Evolutionary conservation across 2,329 filamentous ascomycete species (phyloP).

Genomic region (Calycina herbarum): DNA sequence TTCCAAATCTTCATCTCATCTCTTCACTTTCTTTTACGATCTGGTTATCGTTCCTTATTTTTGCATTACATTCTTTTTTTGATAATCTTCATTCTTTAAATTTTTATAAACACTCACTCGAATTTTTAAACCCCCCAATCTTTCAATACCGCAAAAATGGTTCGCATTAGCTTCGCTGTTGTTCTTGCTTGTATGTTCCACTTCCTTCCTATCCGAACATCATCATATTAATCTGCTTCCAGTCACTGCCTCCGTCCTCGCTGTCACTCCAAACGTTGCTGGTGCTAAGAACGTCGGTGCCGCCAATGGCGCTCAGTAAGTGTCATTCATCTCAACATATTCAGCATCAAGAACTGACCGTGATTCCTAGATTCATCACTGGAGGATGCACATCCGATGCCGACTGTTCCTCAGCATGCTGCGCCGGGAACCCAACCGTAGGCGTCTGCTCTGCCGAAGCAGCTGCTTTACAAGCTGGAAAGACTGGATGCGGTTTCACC

Average conservation of each 20-base stretch:
- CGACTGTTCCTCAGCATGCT: slow-evolving; percentile 40
- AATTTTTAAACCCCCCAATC: background rate
- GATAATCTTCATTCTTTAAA: background rate
- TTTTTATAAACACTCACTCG: slow-evolving; percentile 3
- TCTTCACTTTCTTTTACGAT: background rate
- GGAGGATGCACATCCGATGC: slow-evolving; percentile 40
- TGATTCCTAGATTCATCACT: slow-evolving; percentile 37
- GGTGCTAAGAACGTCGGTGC: slow-evolving; percentile 40
- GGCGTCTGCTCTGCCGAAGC: slow-evolving; percentile 41
- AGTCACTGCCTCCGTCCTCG: slow-evolving; percentile 38
- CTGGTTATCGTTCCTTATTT: slow-evolving; percentile 10
- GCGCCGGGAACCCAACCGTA: slow-evolving; percentile 35
- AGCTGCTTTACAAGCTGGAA: slow-evolving; percentile 41
- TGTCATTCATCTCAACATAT: background rate
- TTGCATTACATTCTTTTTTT: slow-evolving; percentile 11
- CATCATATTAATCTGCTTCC: background rate
- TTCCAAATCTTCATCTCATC: background rate
- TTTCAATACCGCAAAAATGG: slow-evolving; percentile 9
- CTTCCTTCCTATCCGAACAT: too few species aligned
- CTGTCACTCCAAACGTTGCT: slow-evolving; percentile 39
- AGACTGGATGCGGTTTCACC: slow-evolving; percentile 41
- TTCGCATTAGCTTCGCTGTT: slow-evolving; percentile 11
- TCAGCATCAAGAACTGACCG: background rate
- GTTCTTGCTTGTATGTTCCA: slow-evolving; percentile 11
- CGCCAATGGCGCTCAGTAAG: slow-evolving; percentile 35